These are phyloP conservation scores for Escovopsis weberi DNA, from an alignment of 2,329 filamentous ascomycete species.

Conservation along the genomic window DNA sequence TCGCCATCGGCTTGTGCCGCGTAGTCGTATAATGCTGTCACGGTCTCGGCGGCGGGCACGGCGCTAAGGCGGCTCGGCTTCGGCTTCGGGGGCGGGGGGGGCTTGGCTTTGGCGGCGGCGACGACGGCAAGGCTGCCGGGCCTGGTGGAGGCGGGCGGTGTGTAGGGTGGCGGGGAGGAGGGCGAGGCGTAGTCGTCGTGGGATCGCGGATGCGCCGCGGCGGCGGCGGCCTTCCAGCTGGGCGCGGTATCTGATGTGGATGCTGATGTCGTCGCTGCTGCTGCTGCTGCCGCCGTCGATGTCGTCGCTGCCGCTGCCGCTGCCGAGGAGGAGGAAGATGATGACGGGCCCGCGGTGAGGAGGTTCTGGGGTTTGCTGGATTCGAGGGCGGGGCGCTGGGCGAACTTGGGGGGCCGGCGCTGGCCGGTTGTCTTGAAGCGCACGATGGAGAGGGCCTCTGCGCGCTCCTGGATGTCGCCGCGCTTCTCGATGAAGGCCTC, in stretches of 20 bases:
- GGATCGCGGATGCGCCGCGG: conserved; percentile 10
- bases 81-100: conserved; percentile 55
- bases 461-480: conserved; percentile 69
- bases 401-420: conserved; percentile 44
- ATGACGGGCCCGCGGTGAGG: conserved; percentile 31
- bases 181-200: conserved; percentile 29
- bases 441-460: conserved; percentile 73
- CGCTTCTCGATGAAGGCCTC: conserved; percentile 83
- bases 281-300: not conserved
- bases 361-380: conserved; percentile 31
- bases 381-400: conserved; percentile 38
- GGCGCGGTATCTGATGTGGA: conserved; percentile 11
- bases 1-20: conserved; percentile 92
- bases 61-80: conserved; percentile 64
- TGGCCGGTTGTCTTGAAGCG: conserved; percentile 84
- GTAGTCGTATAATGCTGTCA: conserved; percentile 89
- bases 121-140: conserved; percentile 25
- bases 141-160: conserved; percentile 20
- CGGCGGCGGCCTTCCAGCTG: conserved; percentile 20
- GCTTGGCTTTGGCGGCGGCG: conserved; percentile 48
- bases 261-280: not conserved
- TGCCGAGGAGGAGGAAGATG: not conserved
- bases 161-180: conserved; percentile 57
- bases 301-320: not conserved
- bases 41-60: conserved; percentile 54